Evolutionary conservation across 2,329 filamentous ascomycete species (phyloP).

Genomic region (Diaporthe sp.): DNA sequence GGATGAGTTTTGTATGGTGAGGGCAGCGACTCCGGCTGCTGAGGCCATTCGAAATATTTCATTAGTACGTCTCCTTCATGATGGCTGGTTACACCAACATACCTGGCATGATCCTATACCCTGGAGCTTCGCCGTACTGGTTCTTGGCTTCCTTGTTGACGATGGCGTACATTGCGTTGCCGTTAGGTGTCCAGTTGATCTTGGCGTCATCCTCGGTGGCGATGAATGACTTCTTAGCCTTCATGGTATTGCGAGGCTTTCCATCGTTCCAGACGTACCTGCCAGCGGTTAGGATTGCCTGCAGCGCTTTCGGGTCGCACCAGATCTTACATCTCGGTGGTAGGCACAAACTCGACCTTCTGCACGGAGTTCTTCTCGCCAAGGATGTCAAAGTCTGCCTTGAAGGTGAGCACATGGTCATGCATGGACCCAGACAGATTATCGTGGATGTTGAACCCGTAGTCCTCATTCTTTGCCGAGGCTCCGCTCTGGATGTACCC

Average conservation of each 20-base stretch:
- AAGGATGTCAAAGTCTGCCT: slow-evolving; percentile 57
- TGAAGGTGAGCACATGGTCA: slow-evolving; percentile 56
- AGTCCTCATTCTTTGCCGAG: slow-evolving; percentile 50
- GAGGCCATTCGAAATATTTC: not conserved
- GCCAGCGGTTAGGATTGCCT: not conserved
- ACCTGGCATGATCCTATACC: slow-evolving; percentile 59
- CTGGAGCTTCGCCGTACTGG: slow-evolving; percentile 61
- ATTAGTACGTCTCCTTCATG: not conserved
- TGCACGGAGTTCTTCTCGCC: slow-evolving; percentile 53
- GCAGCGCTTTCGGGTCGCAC: not conserved
- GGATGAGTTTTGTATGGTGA: slow-evolving; percentile 7
- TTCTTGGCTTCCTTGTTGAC: slow-evolving; percentile 62
- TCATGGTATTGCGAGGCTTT: slow-evolving; percentile 2
- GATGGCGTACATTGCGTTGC: slow-evolving; percentile 59
- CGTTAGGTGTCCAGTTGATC: slow-evolving; percentile 58
- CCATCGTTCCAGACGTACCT: slow-evolving; percentile 14
- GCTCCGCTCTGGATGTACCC: slow-evolving; percentile 54
- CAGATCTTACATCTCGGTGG: slow-evolving; percentile 8
- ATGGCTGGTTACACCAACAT: slow-evolving; percentile 40
- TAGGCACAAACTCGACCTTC: slow-evolving; percentile 47
- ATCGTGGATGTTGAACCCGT: slow-evolving; percentile 52
- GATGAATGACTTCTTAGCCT: not conserved
- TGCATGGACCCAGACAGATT: slow-evolving; percentile 53
- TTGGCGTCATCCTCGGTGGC: not conserved
- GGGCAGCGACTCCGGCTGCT: slow-evolving; percentile 6